Conservation (phyloP, 2,329 filamentous ascomycete genomes). For the Plectosphaerella cucumerina region DNA sequence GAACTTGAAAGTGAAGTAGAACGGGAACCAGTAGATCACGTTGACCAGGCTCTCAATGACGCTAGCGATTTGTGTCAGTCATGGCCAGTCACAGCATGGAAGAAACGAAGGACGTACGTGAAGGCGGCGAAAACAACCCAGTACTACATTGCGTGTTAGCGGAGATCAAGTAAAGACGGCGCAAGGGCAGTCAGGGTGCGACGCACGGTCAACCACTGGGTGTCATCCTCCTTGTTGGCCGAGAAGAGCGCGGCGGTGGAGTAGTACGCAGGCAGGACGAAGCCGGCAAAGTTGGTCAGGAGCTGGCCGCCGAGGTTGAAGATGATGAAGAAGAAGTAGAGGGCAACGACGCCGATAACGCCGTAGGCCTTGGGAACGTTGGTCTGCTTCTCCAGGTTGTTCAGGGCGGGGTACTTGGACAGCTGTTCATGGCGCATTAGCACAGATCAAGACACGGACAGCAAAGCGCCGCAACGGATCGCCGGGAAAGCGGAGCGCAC, state of each 20-base stretch:
- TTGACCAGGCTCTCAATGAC: slow-evolving; percentile 78
- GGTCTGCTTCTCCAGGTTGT: slow-evolving; percentile 82
- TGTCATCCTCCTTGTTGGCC: slow-evolving; percentile 68
- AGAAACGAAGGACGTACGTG: slow-evolving; percentile 44
- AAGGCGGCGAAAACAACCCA: slow-evolving; percentile 84
- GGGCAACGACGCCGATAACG: slow-evolving; percentile 67
- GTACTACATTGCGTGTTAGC: slow-evolving; percentile 49
- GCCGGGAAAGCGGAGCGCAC: slow-evolving; percentile 35
- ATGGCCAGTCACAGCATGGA: slow-evolving; percentile 2
- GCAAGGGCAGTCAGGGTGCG: slow-evolving; percentile 2
- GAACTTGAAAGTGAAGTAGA: slow-evolving; percentile 99
- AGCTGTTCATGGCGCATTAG: slow-evolving; percentile 2
- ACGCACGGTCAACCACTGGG: slow-evolving; percentile 72
- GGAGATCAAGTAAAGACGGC: not conserved
- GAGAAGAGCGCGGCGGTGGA: slow-evolving; percentile 76
- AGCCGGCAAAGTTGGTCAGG: slow-evolving; percentile 81
- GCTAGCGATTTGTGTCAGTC: slow-evolving; percentile 26
- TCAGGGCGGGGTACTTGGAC: slow-evolving; percentile 77
- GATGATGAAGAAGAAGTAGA: slow-evolving; percentile 89
- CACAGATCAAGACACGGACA: not conserved
- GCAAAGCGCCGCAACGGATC: slow-evolving; percentile 1
- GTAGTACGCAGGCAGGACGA: slow-evolving; percentile 80
- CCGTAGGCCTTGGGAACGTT: slow-evolving; percentile 82
- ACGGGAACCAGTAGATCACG: slow-evolving; percentile 93
- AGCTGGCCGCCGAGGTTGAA: slow-evolving; percentile 90